Evolutionary conservation across 495 filamentous ascomycete species (phyloP).

Genomic region (Podospora tetraspora): DNA sequence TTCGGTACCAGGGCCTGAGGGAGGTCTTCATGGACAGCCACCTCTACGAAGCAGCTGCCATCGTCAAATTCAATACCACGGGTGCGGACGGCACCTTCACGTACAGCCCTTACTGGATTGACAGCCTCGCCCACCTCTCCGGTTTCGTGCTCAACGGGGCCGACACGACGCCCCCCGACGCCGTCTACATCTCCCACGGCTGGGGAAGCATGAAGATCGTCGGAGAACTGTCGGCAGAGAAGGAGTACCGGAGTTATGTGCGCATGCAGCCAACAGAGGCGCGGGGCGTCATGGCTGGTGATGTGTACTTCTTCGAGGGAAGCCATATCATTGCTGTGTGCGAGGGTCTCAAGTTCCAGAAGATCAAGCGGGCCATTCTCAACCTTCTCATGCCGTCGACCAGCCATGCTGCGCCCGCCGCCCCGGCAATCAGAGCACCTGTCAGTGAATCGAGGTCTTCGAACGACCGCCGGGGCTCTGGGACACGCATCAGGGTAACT

Average conservation of each 20-base stretch:
- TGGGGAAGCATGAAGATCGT: slow-evolving; percentile 58
- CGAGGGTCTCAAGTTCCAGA: slow-evolving; percentile 49
- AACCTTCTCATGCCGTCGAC: slow-evolving; percentile 47
- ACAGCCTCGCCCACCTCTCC: slow-evolving; percentile 50
- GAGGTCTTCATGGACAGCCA: slow-evolving; percentile 26
- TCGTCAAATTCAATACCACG: slow-evolving; percentile 19
- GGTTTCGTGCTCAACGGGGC: slow-evolving; percentile 67
- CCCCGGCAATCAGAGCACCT: background rate
- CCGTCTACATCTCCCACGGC: slow-evolving; percentile 61
- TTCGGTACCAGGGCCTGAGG: slow-evolving; percentile 18
- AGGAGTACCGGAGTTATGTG: slow-evolving; percentile 58
- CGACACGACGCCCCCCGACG: slow-evolving; percentile 51
- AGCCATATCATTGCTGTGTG: slow-evolving; percentile 41
- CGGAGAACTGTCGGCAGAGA: slow-evolving; percentile 47
- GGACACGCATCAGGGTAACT: background rate
- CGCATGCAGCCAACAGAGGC: slow-evolving; percentile 46
- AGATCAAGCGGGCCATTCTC: slow-evolving; percentile 49
- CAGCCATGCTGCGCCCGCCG: background rate
- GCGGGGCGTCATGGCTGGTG: slow-evolving; percentile 35
- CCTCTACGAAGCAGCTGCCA: slow-evolving; percentile 26
- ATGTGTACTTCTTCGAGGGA: slow-evolving; percentile 52
- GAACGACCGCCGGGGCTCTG: background rate
- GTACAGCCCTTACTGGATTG: slow-evolving; percentile 59
- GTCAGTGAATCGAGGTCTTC: background rate
- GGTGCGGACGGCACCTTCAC: slow-evolving; percentile 47